Percentiles rank a stretch among this genome's conserved stretches.
These are phyloP conservation scores for Capsella bursapastoris DNA, from an alignment of 345 rosid genomes.

Conservation along the genomic window DNA sequence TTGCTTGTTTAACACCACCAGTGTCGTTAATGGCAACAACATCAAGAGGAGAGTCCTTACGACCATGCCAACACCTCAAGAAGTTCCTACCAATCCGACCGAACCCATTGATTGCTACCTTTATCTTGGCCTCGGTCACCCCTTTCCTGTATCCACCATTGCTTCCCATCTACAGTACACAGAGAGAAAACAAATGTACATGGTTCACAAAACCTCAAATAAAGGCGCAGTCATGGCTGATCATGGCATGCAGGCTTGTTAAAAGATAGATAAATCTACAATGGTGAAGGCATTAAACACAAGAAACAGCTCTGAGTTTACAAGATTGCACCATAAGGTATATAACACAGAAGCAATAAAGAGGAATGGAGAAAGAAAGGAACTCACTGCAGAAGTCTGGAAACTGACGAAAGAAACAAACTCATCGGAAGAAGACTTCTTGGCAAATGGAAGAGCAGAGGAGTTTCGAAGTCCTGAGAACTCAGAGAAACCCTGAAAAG, in stretches of 20 bases:
- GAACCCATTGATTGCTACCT: slow-evolving; percentile 96
- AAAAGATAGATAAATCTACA: slow-evolving; percentile 7
- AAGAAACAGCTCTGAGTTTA: slow-evolving; percentile 22
- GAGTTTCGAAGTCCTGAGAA: slow-evolving; percentile 80
- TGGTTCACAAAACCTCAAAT: neutral
- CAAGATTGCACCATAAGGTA: slow-evolving; percentile 11
- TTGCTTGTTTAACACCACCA: slow-evolving; percentile 95
- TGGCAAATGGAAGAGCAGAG: slow-evolving; percentile 66
- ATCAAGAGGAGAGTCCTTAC: slow-evolving; percentile 92
- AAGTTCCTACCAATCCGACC: slow-evolving; percentile 99
- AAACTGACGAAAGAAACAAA: slow-evolving; percentile 65
- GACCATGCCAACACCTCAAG: slow-evolving; percentile 97
- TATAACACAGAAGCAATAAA: slow-evolving; percentile 19
- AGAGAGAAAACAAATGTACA: neutral
- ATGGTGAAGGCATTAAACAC: slow-evolving; percentile 13
- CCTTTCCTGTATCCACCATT: slow-evolving; percentile 76
- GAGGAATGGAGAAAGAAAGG: slow-evolving; percentile 2
- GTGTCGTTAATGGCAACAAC: slow-evolving; percentile 84
- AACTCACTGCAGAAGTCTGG: slow-evolving; percentile 87
- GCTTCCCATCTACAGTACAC: slow-evolving; percentile 59
- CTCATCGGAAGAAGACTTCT: slow-evolving; percentile 73
- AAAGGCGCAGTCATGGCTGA: slow-evolving; percentile 22
- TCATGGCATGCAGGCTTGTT: slow-evolving; percentile 34
- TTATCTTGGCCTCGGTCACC: slow-evolving; percentile 80
- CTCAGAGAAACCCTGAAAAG: slow-evolving; percentile 69